Base-by-base conservation (phyloP, 202 grass and related monocot genomes). In the Setaria italica region DNA sequence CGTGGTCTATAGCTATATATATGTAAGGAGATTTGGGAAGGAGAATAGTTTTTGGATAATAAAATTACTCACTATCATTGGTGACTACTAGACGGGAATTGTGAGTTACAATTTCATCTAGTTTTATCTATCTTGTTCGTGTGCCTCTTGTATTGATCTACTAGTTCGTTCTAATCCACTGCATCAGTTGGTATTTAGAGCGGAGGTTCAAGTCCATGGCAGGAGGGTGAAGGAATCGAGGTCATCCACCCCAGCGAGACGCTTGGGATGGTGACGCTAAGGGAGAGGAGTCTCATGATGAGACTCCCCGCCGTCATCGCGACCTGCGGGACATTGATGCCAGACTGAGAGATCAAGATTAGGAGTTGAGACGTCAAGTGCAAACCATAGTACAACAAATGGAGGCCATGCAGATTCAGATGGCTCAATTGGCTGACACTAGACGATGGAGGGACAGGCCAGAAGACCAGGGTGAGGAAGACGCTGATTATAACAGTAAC, bases 381-480 rank as follows among this genome's bases (percentile, higher is more conserved):
- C 66, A 21, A 17, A 69, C 39, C 19, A 39, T 49, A 6, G 56
- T 80, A 19, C 62, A 80, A 17, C 78, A 67, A 2, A 67, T 80
- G 78, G 32, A 0, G 3, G 29, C 47, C 46, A 67, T 80, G 62
- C 47, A 67, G 0, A 64, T 17, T 3, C 32, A 80, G 9, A 39
- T 67, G 62, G 62, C 62, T 12, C 10, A 9, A 54, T 5, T 67
- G 6, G 78, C 33, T 80, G 46, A 4, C 2, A 47, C 14, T 16
- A 4, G 16, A 19, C 32, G 3, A 55, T 11, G 6, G 33, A 80
- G 78, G 78, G 63, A 55, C 62, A 21, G 5, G 63, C 78, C 63
- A 68, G 62, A 80, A 80, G 47, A 80, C 6, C 47, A 80, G 33
- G 48, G 48, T 12, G 46, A 67, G 12, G 66, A 45, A 45, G 63